Base-by-base conservation (phyloP, 2,329 filamentous ascomycete genomes). In the Simplicillium aogashimaense region DNA sequence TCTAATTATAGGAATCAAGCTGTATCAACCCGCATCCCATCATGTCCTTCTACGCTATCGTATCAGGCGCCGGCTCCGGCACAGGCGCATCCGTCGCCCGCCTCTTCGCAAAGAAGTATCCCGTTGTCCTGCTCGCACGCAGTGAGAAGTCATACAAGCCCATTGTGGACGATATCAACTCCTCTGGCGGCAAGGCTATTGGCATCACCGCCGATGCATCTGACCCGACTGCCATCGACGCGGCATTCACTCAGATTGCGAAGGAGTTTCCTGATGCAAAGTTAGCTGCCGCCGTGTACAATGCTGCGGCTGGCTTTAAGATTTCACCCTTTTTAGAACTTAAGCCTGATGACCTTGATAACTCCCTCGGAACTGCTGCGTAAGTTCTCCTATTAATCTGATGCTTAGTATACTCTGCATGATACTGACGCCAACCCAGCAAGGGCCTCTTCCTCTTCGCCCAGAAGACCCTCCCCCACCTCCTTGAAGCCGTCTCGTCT, bases 361-460 rank as follows among this genome's bases (percentile, higher is more conserved):
- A 47, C 0, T 65, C 66, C 1, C 59, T 73, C 12, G 55, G 61
- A 7, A 60, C 63, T 3, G 72, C 69, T 33, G 68, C 66, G 74
- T 79, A 59, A 42, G 72, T 59, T 13, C 38, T 17, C 14, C 35
- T 35, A 25, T 11, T 20, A 29, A n/a, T 14, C 10, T 14, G 11
- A 25, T 15, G 17, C 34, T n/a, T 37, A n/a, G 30, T 33, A 29
- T 7, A 12, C 15, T 33, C 11, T 4, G 7, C 31, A 31, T 38
- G 8, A 15, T 33, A 36, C 34, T 43, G 14, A 43, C 15, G 11
- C 33, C 15, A 12, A 3, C n/a, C 17, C 16, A 79, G 76, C 7
- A 70, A 70, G 29, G 86, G 86, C 11, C 81, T 83, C 20, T 87
- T 86, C 58, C 64, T 81, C 50, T 94, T 94, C 58, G 78, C 85